A percentile compares a stretch with the other conserved stretches of the same genome.
phyloP scores from a whole-genome alignment of 2,329 filamentous ascomycete genomes.

The Phaeosphaeriaceae sp. region DNA sequence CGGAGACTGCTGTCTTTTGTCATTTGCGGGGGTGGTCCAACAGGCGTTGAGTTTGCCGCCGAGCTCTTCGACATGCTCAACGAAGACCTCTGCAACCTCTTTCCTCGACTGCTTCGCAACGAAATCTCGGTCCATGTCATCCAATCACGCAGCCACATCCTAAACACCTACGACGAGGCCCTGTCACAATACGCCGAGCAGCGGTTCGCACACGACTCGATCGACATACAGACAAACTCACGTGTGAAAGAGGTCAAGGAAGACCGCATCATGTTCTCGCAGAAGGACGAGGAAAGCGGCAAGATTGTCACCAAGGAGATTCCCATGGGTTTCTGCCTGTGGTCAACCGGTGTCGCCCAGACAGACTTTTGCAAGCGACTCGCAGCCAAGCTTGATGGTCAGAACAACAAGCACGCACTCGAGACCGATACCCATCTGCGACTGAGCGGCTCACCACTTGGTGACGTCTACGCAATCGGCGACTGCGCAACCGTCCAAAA shows the following conservation, averaged over 20 bases:
- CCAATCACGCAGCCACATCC: constrained; percentile 90
- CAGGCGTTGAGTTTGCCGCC: constrained; percentile 96
- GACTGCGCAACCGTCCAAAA: constrained; percentile 98
- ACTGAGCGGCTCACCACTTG: constrained; percentile 84
- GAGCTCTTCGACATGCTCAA: constrained; percentile 96
- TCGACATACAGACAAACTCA: constrained; percentile 91
- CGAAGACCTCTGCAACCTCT: constrained; percentile 78
- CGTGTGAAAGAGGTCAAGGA: constrained; percentile 86
- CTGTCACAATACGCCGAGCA: constrained; percentile 91
- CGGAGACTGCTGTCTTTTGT: constrained; percentile 90
- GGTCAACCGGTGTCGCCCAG: constrained; percentile 94
- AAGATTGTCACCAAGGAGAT: constrained; percentile 86
- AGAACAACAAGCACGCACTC: constrained; percentile 88
- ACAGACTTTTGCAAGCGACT: constrained; percentile 80
- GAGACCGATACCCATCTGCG: constrained; percentile 95
- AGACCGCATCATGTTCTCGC: constrained; percentile 88
- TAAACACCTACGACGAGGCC: constrained; percentile 97
- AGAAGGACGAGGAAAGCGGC: constrained; percentile 75
- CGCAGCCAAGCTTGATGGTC: constrained; percentile 75
- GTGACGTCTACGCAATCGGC: constrained; percentile 95
- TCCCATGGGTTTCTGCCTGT: constrained; percentile 93
- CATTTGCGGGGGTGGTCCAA: constrained; percentile 93
- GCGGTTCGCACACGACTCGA: constrained; percentile 86
- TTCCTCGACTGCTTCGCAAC: constrained; percentile 90
- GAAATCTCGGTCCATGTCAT: constrained; percentile 98